Base-by-base conservation (phyloP, 345 rosid species). In the Bretschneidera sinensis region DNA sequence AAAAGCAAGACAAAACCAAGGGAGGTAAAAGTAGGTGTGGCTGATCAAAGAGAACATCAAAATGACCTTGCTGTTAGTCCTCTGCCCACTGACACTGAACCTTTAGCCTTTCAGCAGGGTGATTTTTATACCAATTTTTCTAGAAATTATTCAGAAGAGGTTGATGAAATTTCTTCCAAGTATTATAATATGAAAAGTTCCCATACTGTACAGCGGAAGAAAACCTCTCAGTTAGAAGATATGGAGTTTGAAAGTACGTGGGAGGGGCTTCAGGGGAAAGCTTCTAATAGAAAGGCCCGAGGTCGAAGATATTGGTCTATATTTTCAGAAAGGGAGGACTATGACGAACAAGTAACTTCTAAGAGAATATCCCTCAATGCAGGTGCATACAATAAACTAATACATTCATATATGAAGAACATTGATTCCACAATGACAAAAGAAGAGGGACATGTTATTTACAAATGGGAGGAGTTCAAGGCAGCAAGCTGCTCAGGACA, bases 381-480 rank as follows among this genome's bases (percentile, higher is more conserved):
- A 0, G 91, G 91, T 54, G 87, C 89, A 0, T 94, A 83, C 67
- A 77, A 77, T 73, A 85, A 84, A 65, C 72, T 94, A 28, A 88
- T 94, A 49, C 75, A 72, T 62, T 77, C 88, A 0, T 86, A 82
- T 64, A 86, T 94, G 92, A 91, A 72, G 73, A 88, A 79, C 59
- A 85, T 88, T 35, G 89, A 88, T 65, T 74, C 81, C 16, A 76
- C 85, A 24, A 77, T 70, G 22, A 70, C 73, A 33, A 76, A 74
- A 66, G 84, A 85, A 25, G 89, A 79, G 25, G 73, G 91, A 0
- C 76, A 54, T 55, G 70, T 85, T 62, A 59, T 85, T 66, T 84
- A 82, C 54, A 87, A 82, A 24, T 94, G 96, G 97, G 80, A 85
- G 52, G 77, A 79, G 64, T 82, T 85, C 43, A 83, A 79, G 73